Evolutionary conservation across 176 grass and related monocot species (phyloP), one percentile per base, ranked within the genome.

Genomic region (Phyllostachys edulis): DNA sequence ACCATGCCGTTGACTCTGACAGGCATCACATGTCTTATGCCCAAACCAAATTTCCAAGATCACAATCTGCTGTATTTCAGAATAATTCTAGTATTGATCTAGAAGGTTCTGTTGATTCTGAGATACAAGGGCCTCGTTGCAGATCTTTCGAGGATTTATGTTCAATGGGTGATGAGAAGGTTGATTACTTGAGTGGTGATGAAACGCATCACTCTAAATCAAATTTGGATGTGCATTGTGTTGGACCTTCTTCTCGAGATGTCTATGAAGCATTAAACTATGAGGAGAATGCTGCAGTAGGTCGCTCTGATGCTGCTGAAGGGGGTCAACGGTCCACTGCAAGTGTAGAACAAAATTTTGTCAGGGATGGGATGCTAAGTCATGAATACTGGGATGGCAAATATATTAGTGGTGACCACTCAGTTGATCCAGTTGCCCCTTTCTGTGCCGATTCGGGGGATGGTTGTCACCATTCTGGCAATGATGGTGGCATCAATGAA

Each of bases 141-240:
- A 86, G 71, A 77, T 92, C 93, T 81, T 77, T 81, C 51, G 80
- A 90, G 29, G 86, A 88, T 82, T 39, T 92, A 27, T 90, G 73
- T 54, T 92, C 75, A 47, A 24, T 81, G 16, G 69, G 24, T 52
- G 57, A 59, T 52, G 83, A 63, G 55, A 90, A 89, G 63, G 65
- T 44, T 45, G 85, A 69, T 47, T 80, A 88, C 71, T 23, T 86
- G 72, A 89, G 73, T 67, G 41, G 36, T 26, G 67, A 81, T 61
- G 87, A 82, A 78, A 65, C 57, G 56, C 52, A 71, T 57, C 71
- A 38, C 29, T 91, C 67, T 65, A 72, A 70, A 80, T 83, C 81
- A 12, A 83, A 68, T 73, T 66, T 89, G 67, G 77, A 75, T 74
- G 26, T 63, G 32, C 69, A 73, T 73, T 68, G 60, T 69, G 76